Evolutionary conservation across 768 basidiomycete species (phyloP), one percentile per base, ranked within the genome.

Genomic region (Rhodotorula diobovata): DNA sequence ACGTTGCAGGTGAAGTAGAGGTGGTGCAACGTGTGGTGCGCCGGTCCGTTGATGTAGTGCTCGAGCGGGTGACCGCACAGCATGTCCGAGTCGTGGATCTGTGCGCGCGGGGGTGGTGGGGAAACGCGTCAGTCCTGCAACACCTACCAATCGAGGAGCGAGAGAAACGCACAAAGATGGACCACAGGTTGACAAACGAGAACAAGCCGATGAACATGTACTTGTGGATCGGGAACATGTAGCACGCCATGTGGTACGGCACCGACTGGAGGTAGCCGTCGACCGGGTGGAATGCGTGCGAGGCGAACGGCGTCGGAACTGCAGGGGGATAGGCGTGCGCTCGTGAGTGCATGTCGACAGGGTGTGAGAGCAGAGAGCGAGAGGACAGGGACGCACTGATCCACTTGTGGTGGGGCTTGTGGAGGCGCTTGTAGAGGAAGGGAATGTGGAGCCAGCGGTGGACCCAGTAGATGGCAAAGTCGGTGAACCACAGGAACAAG

Each of bases 81-180:
- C 95, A 99, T 98, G 83, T 98, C 96, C 8, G 92, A 94, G 81
- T 99, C 96, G 79, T 99, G 95, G 76, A 99, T 99, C 91, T 93
- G 78, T 37, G 30, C 65, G 35, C 8, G 50, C 21, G 30, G 15
- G 39, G 35, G 20, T 18, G 50, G 48, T 45, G 32, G 46, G 48
- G 14, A 15, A 46, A 39, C 18, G 30, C 41, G 8, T 14, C 68
- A 23, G 8, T 28, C 48, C 23, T 23, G 4, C 15, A 35, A 14
- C 2, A 12, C 34, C 54, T 51, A 28, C n/a, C n/a, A n/a, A n/a
- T n/a, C n/a, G 54, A 46, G 34, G 41, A 43, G 56, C 56, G 57
- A 32, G 45, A 18, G 37, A 11, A 30, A 60, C 62, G 88, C 62
- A 91, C 91, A 70, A 96, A 85, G 80, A 98, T 93, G 71, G 83